phyloP scores from a whole-genome alignment of 2,329 filamentous ascomycete species.

The Nigrospora oryzae region DNA sequence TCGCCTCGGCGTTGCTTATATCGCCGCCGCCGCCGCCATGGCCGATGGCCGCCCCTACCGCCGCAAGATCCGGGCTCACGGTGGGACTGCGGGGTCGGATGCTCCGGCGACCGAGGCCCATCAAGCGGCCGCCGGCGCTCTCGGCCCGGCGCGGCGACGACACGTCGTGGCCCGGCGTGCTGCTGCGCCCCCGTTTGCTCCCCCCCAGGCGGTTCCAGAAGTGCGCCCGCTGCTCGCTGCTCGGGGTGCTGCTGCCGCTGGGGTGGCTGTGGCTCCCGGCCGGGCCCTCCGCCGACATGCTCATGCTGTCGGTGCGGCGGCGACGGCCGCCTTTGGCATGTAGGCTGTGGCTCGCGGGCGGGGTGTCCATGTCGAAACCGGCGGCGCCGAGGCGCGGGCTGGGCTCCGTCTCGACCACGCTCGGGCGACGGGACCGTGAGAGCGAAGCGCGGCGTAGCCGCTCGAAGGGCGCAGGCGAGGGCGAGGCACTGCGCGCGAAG shows the following conservation, averaged over 20 bases:
- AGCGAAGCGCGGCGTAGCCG: conserved; percentile 1
- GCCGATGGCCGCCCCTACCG: neutral
- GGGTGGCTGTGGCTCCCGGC: neutral
- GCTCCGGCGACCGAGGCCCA: neutral
- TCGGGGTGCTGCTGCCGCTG: neutral
- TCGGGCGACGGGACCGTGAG: conserved; percentile 21
- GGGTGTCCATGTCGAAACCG: conserved; percentile 12
- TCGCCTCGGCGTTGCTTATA: neutral
- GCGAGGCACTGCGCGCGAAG: conserved; percentile 9
- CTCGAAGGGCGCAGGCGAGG: conserved; percentile 16
- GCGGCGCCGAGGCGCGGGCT: conserved; percentile 23
- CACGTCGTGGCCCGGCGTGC: neutral
- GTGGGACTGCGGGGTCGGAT: neutral
- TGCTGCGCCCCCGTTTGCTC: neutral
- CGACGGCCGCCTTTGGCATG: conserved; percentile 11
- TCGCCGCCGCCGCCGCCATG: neutral
- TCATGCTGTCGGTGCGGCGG: neutral
- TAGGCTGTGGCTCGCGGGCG: conserved; percentile 19
- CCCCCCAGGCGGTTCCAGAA: conserved; percentile 2
- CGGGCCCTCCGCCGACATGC: no score
- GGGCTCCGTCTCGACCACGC: conserved; percentile 35
- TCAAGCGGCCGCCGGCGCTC: conserved; percentile 3
- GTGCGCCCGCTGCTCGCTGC: neutral
- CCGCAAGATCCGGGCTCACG: conserved; percentile 1
- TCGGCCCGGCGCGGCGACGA: neutral